Evolutionary conservation across 2,329 filamentous ascomycete species (phyloP).

Genomic region (Ophidiomyces ophidiicola): DNA sequence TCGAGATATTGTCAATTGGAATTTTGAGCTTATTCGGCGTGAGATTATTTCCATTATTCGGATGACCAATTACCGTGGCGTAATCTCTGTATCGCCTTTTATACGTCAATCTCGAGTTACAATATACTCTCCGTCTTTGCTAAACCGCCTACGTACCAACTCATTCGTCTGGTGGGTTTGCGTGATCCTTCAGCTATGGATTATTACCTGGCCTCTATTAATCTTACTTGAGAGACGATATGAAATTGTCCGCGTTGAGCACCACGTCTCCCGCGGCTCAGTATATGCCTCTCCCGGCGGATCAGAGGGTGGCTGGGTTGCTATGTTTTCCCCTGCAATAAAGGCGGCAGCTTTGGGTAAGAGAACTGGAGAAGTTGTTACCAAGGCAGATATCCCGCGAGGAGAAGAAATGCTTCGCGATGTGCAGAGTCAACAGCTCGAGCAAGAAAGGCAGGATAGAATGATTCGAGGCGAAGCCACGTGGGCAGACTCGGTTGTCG

Average conservation of each 20-base stretch:
- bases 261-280: constrained; percentile 20
- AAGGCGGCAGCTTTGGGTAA: constrained; percentile 27
- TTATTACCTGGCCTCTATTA: constrained; percentile 30
- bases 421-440: background rate
- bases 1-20: constrained; percentile 19
- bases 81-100: constrained; percentile 19
- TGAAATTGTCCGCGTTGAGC: constrained; percentile 23
- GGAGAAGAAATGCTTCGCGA: background rate
- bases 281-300: constrained; percentile 16
- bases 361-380: constrained; percentile 16
- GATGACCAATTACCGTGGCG: constrained; percentile 28
- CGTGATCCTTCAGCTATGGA: constrained; percentile 30
- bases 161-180: constrained; percentile 25
- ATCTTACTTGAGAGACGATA: constrained; percentile 29
- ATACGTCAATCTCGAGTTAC: constrained; percentile 23
- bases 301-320: constrained; percentile 22
- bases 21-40: constrained; percentile 20
- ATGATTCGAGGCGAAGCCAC: constrained; percentile 17
- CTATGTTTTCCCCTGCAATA: constrained; percentile 26
- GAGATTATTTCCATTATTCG: constrained; percentile 28
- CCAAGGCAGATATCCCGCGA: constrained; percentile 14
- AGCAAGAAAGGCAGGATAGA: constrained; percentile 9
- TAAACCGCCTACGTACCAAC: constrained; percentile 28
- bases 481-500: constrained; percentile 52
- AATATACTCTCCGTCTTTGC: constrained; percentile 30